Evolutionary conservation across 2,329 filamentous ascomycete species (phyloP), one percentile per base, ranked within the genome.

Genomic region (Sporothrix brasiliensis): DNA sequence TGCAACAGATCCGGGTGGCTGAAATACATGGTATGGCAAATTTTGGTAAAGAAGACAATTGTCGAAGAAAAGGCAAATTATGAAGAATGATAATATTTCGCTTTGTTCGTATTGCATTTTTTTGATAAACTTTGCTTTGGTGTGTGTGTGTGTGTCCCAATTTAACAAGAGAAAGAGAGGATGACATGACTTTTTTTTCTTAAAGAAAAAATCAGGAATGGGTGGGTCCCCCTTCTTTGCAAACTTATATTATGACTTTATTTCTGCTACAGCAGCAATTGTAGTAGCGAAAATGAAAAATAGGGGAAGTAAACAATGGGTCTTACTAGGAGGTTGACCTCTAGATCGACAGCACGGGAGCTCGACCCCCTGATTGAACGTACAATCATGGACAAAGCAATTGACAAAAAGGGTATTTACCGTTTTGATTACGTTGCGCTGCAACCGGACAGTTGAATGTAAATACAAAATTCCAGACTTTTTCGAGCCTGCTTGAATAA

Each of bases 291-390:
- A 24, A 24, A 14, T 44, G 21, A 44, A 10, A 44, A 44, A 49
- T 49, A 47, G 13, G 58, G 39, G 58, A n/a, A 47, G 58, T 63
- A 47, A 63, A 63, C 58, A 63, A 47, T 27, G 10, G n/a, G 13
- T 44, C 34, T 47, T 9, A 47, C 39, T 27, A 63, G 2, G 13
- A 21, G 14, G 2, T 5, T 21, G 27, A 13, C 54, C 34, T 9
- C 34, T 7, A 34, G 6, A 34, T 6, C 34, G 1, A 34, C 6
- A 34, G 6, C 34, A 34, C 34, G 1, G 6, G 34, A 34, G 34
- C 6, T 34, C 34, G 34, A 34, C 6, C 34, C 3, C 6, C 34
- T 9, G 30, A 6, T 6, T 34, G 30, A 34, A 34, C 30, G 30
- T 44, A 44, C 1, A 44, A 47, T 13, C 41, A 16, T 5, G 14